phyloP scores from a whole-genome alignment of 2,329 filamentous ascomycete genomes.

The Hirsutella thompsonii region DNA sequence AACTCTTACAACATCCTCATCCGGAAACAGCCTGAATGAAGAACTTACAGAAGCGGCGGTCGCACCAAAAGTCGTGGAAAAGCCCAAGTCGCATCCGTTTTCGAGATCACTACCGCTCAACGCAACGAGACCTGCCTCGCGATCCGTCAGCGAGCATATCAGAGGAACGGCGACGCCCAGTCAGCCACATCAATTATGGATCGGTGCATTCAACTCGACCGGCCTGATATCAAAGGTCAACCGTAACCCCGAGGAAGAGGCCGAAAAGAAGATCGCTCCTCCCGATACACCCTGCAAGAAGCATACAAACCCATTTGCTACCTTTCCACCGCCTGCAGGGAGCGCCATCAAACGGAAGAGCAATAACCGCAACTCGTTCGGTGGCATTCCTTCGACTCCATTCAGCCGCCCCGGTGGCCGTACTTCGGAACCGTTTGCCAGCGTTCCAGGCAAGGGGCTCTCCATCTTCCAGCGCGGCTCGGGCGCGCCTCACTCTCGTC shows the following conservation, averaged over 20 bases:
- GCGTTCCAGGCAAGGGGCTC: conserved; percentile 45
- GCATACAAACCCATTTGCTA: conserved; percentile 54
- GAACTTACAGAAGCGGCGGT: conserved; percentile 36
- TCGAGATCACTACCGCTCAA: conserved; percentile 25
- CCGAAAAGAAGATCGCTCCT: conserved; percentile 52
- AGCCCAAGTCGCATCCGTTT: conserved; percentile 19
- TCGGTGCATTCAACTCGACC: conserved; percentile 85
- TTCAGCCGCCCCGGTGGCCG: conserved; percentile 49
- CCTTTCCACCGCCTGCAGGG: conserved; percentile 46
- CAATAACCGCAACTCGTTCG: conserved; percentile 57
- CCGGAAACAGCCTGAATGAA: conserved; percentile 62
- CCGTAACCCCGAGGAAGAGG: conserved; percentile 59
- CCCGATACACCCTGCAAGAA: conserved; percentile 97
- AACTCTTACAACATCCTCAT: conserved; percentile 77
- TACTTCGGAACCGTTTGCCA: conserved; percentile 31
- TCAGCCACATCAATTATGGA: conserved; percentile 46
- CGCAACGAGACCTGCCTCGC: conserved; percentile 20
- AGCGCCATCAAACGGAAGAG: conserved; percentile 51
- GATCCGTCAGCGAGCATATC: conserved; percentile 15
- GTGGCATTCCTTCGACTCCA: conserved; percentile 62
- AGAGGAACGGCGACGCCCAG: conserved; percentile 32
- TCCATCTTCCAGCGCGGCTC: conserved; percentile 53
- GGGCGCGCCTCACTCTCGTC: conserved; percentile 29
- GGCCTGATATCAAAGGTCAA: conserved; percentile 93
- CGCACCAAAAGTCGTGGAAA: conserved; percentile 12